phyloP scores from a whole-genome alignment of 805 yeast genomes.

The Lachancea lanzarotensis region DNA sequence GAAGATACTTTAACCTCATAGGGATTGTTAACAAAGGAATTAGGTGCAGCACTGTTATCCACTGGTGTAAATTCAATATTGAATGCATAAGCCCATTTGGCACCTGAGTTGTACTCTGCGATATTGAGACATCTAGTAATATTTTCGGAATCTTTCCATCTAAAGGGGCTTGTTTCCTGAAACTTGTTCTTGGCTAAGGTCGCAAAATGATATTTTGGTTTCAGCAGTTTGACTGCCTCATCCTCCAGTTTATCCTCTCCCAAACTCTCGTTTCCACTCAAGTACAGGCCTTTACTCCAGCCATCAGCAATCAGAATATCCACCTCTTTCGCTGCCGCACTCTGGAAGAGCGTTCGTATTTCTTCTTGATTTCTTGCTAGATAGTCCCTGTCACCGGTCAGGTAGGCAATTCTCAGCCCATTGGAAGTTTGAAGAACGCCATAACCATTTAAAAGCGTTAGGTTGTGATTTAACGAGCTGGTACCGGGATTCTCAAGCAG shows the following conservation, averaged over 20 bases:
- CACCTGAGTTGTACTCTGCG: conserved; percentile 47
- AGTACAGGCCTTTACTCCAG: conserved; percentile 50
- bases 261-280: conserved; percentile 39
- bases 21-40: conserved; percentile 30
- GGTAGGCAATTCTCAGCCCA: conserved; percentile 44
- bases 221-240: conserved; percentile 35
- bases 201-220: conserved; percentile 65
- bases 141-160: conserved; percentile 41
- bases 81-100: conserved; percentile 76
- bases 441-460: conserved; percentile 31
- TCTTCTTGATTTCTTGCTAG: conserved; percentile 22
- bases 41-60: neutral
- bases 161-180: conserved; percentile 51
- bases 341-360: conserved; percentile 15
- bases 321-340: conserved; percentile 18
- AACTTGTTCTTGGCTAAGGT: conserved; percentile 38
- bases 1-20: conserved; percentile 10
- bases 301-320: conserved; percentile 55
- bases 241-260: conserved; percentile 45
- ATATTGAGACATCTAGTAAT: conserved; percentile 61
- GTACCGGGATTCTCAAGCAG: conserved; percentile 5
- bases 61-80: conserved; percentile 30
- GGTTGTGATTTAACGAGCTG: conserved; percentile 14
- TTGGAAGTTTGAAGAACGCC: conserved; percentile 38
- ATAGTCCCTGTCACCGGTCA: conserved; percentile 29